These are phyloP conservation scores for Didymella arachidicola DNA, from an alignment of 2,329 filamentous ascomycete genomes.

Conservation along the genomic window DNA sequence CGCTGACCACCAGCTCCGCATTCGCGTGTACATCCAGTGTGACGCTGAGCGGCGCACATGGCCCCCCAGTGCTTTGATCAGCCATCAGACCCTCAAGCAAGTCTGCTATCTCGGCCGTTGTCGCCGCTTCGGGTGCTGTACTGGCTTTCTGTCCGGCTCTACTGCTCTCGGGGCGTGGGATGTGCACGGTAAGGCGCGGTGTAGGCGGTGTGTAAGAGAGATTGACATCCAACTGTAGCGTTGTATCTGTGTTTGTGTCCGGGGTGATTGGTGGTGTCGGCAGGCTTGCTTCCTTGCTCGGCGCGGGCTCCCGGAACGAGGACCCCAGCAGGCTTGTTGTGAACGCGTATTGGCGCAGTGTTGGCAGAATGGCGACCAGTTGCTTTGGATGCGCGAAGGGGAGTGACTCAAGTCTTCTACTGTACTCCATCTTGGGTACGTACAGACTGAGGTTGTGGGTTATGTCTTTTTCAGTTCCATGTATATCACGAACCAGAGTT, in stretches of 20 bases:
- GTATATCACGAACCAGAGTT: slow-evolving; percentile 51
- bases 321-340: slow-evolving; percentile 70
- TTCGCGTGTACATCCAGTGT: slow-evolving; percentile 67
- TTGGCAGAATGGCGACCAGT: slow-evolving; percentile 74
- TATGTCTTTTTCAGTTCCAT: slow-evolving; percentile 34
- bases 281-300: slow-evolving; percentile 21
- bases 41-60: slow-evolving; percentile 59
- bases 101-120: slow-evolving; percentile 20
- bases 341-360: slow-evolving; percentile 76
- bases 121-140: slow-evolving; percentile 11
- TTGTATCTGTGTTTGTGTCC: neutral
- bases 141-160: too few species aligned
- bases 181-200: slow-evolving; percentile 42
- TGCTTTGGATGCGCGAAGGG: slow-evolving; percentile 82
- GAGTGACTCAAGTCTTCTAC: slow-evolving; percentile 70
- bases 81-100: slow-evolving; percentile 32
- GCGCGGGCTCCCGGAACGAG: slow-evolving; percentile 57
- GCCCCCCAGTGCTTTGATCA: slow-evolving; percentile 19
- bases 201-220: slow-evolving; percentile 44
- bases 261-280: slow-evolving; percentile 28
- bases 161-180: slow-evolving; percentile 34
- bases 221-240: slow-evolving; percentile 41
- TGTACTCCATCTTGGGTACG: slow-evolving; percentile 77
- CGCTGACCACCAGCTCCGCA: slow-evolving; percentile 64
- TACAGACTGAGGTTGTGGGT: slow-evolving; percentile 67